Evolutionary conservation across 192 early-diverging fungal species (phyloP), one percentile per base, ranked within the genome.

Genomic region (Pilaira anomala): DNA sequence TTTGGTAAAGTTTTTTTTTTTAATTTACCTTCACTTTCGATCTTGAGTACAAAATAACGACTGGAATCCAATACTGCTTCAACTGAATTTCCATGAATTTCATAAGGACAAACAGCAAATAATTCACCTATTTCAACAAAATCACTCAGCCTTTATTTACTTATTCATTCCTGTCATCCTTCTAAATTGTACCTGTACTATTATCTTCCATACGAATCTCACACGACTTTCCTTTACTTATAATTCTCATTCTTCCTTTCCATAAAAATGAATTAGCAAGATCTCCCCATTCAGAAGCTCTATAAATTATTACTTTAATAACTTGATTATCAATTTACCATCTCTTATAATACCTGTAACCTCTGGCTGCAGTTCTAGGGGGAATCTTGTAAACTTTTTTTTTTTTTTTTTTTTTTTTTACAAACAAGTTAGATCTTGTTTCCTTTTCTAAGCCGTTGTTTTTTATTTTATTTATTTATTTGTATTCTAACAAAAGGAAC

Each of bases 11-110:
- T 44, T 12, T 41, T 42, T 26, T 54, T 30, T 13, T 7, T 41
- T 28, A 62, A n/a, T n/a, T n/a, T 62, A 68, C 82, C 91, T 76
- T 78, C 81, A 73, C 76, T 77, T 77, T 73, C 88, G 7, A 95
- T 83, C 46, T 77, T 85, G 33, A 95, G 65, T 7, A 92, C 92
- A 88, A 95, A 95, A 70, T 93, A 95, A 7, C 93, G 83, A 48
- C 81, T 84, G 22, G 90, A 92, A 69, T 95, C 93, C 7, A 81
- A 69, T 8, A 95, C 93, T 19, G 86, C 78, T 72, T 93, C 92
- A 7, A 95, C 86, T 22, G 78, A 80, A 28, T 80, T 77, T 16
- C 80, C 82, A 40, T 87, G 68, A 8, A 82, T 81, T 55, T 91
- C 86, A 71, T 91, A 88, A 7, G 87, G 85, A 62, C 86, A 91